These are phyloP conservation scores for Andalucia godoyi DNA, from an alignment of 78 protist genomes.

Conservation along the genomic window DNA sequence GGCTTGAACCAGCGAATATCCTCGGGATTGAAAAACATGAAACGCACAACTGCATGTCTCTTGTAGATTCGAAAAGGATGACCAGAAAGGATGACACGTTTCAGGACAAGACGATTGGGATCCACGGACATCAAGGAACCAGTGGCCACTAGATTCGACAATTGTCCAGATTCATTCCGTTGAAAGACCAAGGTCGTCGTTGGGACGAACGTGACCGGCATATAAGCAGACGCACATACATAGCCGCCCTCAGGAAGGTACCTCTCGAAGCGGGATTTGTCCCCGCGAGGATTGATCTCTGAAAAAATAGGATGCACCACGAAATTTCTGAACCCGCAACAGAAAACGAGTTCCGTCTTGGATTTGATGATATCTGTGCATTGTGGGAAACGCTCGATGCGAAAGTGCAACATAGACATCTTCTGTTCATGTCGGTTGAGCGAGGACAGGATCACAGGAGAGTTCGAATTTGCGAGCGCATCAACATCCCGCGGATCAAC, in stretches of 20 bases:
- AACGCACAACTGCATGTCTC: slow-evolving; percentile 60
- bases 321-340: slow-evolving; percentile 48
- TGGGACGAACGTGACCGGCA: slow-evolving; percentile 64
- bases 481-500: slow-evolving; percentile 16
- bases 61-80: slow-evolving; percentile 63
- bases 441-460: slow-evolving; percentile 28
- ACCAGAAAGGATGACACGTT: slow-evolving; percentile 85
- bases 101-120: slow-evolving; percentile 83
- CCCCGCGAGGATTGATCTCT: slow-evolving; percentile 23
- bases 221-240: slow-evolving; percentile 56
- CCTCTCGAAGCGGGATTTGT: slow-evolving; percentile 60
- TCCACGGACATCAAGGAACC: slow-evolving; percentile 36
- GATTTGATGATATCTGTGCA: slow-evolving; percentile 40
- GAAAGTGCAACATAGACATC: slow-evolving; percentile 67
- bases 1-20: slow-evolving; percentile 94
- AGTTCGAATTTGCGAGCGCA: neutral
- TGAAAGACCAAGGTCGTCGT: slow-evolving; percentile 55
- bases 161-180: neutral
- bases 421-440: slow-evolving; percentile 81
- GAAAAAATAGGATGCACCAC: slow-evolving; percentile 55
- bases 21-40: slow-evolving; percentile 87
- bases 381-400: slow-evolving; percentile 27
- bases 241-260: slow-evolving; percentile 47
- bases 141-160: slow-evolving; percentile 2
- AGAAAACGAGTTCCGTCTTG: slow-evolving; percentile 41